These are phyloP conservation scores for Pyrrhoderma lamaoense DNA, from an alignment of 1,284 basidiomycete genomes.

Conservation along the genomic window DNA sequence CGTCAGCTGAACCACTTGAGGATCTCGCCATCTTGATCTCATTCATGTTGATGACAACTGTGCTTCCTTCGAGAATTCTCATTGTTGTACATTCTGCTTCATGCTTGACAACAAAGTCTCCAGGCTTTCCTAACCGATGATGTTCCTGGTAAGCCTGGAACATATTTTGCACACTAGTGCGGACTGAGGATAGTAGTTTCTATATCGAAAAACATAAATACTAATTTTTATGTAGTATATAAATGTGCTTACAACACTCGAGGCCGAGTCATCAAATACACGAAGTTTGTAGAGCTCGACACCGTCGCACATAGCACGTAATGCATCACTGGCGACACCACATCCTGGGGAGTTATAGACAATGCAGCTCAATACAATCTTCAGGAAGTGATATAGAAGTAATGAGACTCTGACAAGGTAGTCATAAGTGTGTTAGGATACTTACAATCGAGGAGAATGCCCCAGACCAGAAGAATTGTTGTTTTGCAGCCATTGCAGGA, in stretches of 20 bases:
- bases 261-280: constrained; percentile 3
- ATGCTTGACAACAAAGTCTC: neutral
- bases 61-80: constrained; percentile 12
- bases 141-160: constrained; percentile 8
- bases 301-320: constrained; percentile 13
- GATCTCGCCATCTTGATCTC: neutral
- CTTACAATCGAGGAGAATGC: constrained; percentile 44
- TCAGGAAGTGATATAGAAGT: neutral
- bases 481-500: constrained; percentile 28
- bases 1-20: neutral
- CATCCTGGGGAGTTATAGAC: constrained; percentile 14
- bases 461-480: constrained; percentile 49
- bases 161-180: constrained; percentile 4
- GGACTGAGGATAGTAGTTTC: constrained; percentile 12
- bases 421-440: no score
- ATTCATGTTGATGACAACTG: constrained; percentile 13
- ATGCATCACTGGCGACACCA: constrained; percentile 8
- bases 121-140: neutral
- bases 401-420: neutral
- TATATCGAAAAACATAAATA: neutral
- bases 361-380: constrained; percentile 16
- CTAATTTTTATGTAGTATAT: neutral
- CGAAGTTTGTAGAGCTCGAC: constrained; percentile 12
- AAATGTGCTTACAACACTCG: constrained; percentile 6
- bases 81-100: constrained; percentile 10